A percentile compares a stretch with the other conserved stretches of the same genome.
Conservation (phyloP, 805 yeast species). For the Wickerhamiella slavikovae region DNA sequence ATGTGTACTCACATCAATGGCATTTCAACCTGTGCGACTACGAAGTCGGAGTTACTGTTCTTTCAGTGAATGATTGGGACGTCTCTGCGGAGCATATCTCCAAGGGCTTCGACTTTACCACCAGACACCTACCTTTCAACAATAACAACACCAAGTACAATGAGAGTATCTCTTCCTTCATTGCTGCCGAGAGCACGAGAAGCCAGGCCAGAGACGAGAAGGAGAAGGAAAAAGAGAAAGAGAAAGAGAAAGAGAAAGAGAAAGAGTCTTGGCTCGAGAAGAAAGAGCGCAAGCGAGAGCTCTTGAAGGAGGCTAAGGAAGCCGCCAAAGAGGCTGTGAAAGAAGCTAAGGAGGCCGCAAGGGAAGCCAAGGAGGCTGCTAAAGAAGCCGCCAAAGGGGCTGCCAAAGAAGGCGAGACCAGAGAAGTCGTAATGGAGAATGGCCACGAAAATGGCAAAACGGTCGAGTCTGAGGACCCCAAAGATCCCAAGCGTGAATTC, state of each 20-base stretch:
- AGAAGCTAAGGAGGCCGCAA: not conserved
- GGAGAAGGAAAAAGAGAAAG: not conserved
- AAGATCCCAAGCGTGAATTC: no score
- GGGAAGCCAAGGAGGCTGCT: no score
- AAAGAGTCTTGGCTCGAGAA: not conserved
- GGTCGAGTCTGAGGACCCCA: no score
- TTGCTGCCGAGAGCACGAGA: not conserved
- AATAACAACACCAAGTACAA: not conserved
- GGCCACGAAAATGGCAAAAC: no score
- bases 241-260: not conserved
- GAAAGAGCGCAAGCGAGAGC: not conserved
- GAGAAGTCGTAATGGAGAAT: no score
- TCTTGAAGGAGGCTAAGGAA: conserved; percentile 1
- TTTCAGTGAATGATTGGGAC: conserved; percentile 25
- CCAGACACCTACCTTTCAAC: conserved; percentile 17
- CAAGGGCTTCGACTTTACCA: conserved; percentile 43
- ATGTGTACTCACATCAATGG: conserved; percentile 56
- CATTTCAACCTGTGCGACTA: conserved; percentile 54
- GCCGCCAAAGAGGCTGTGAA: no score
- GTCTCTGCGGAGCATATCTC: conserved; percentile 33
- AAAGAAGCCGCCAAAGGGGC: no score
- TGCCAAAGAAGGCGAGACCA: no score
- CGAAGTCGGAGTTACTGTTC: conserved; percentile 27
- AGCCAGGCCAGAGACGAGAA: not conserved
- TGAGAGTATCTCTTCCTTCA: not conserved